phyloP scores from a whole-genome alignment of 106 monocot species.

The Xerophyta viscosa region DNA sequence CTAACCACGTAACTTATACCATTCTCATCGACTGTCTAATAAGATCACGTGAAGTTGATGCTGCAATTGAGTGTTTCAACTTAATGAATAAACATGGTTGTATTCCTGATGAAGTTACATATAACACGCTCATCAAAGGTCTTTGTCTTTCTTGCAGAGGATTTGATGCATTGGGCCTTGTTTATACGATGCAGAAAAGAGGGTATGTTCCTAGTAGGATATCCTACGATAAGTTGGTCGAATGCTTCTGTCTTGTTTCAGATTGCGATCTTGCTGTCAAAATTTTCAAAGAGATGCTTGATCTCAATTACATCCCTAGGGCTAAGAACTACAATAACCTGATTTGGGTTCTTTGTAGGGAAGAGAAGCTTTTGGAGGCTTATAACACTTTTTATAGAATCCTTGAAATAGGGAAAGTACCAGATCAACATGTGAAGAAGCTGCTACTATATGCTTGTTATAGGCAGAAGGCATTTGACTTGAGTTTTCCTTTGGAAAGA shows the following conservation, averaged over 20 bases:
- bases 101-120: slow-evolving; percentile 20
- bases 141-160: slow-evolving; percentile 17
- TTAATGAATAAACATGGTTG: slow-evolving; percentile 17
- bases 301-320: slow-evolving; percentile 17
- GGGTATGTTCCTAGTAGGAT: slow-evolving; percentile 24
- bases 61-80: slow-evolving; percentile 22
- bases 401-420: slow-evolving; percentile 24
- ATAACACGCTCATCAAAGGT: slow-evolving; percentile 22
- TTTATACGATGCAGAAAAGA: slow-evolving; percentile 33
- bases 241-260: slow-evolving; percentile 9
- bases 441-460: slow-evolving; percentile 14
- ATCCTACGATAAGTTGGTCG: slow-evolving; percentile 19
- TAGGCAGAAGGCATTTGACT: slow-evolving; percentile 14
- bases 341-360: slow-evolving; percentile 14
- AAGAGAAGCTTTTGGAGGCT: slow-evolving; percentile 11
- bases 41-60: slow-evolving; percentile 20
- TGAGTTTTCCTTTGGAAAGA: slow-evolving; percentile 18
- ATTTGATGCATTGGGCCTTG: slow-evolving; percentile 25
- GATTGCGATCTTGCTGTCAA: slow-evolving; percentile 13
- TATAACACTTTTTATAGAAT: slow-evolving; percentile 19
- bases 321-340: slow-evolving; percentile 12
- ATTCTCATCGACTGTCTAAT: slow-evolving; percentile 22
- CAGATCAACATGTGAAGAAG: slow-evolving; percentile 20
- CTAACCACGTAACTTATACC: slow-evolving; percentile 36
- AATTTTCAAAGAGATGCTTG: slow-evolving; percentile 36